Percentiles rank a stretch among this genome's conserved stretches.
These are phyloP conservation scores for Trichoderma gracile DNA, from an alignment of 2,329 filamentous ascomycete genomes.

Conservation along the genomic window DNA sequence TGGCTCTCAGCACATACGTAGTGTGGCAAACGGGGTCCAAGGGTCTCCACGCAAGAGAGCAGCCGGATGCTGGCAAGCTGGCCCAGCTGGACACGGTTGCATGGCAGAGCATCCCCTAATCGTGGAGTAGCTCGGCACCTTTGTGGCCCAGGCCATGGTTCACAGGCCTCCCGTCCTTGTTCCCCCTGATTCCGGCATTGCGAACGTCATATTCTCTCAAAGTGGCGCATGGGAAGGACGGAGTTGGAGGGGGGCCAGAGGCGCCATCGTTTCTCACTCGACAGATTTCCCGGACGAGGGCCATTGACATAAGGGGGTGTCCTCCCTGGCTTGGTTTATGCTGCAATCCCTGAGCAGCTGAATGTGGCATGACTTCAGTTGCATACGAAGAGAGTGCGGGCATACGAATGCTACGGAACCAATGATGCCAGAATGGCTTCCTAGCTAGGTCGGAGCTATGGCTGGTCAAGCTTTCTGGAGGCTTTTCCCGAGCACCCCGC, in stretches of 20 bases:
- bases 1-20: constrained; percentile 20
- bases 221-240: constrained; percentile 5
- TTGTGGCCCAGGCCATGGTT: constrained; percentile 16
- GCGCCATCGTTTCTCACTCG: constrained; percentile 1
- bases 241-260: constrained; percentile 11
- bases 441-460: constrained; percentile 16
- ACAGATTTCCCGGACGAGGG: not conserved
- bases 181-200: constrained; percentile 2
- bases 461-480: constrained; percentile 5
- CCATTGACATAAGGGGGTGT: not conserved
- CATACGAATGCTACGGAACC: not conserved
- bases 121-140: constrained; percentile 15
- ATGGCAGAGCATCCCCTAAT: constrained; percentile 2
- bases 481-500: constrained; percentile 8
- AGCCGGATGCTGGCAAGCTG: not conserved
- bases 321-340: not conserved
- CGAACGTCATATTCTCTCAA: constrained; percentile 19
- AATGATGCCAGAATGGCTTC: constrained; percentile 1
- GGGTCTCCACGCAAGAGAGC: constrained; percentile 15
- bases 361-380: constrained; percentile 15
- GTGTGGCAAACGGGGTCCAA: constrained; percentile 19
- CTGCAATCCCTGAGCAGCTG: constrained; percentile 4
- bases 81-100: not conserved
- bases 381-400: not conserved
- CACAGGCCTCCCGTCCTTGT: not conserved